A percentile compares a stretch with the other conserved stretches of the same genome.
These are phyloP conservation scores for Rubus parviflorus DNA, from an alignment of 306 rosid species.

Conservation along the genomic window DNA sequence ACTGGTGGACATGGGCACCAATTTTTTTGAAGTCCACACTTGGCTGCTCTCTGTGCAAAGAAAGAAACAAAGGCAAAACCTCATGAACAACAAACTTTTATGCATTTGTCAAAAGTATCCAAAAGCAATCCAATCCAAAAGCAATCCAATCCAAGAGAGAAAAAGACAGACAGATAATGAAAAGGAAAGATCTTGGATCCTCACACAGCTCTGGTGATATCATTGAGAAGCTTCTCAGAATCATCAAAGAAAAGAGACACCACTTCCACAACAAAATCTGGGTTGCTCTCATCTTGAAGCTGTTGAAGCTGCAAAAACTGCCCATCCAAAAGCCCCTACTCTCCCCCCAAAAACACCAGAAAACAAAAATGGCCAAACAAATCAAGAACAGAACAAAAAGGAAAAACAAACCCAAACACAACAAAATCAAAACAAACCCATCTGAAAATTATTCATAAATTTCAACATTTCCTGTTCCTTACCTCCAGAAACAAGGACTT, in stretches of 20 bases:
- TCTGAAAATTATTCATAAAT: constrained; percentile 1
- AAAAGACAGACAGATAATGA: not conserved
- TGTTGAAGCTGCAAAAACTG: constrained; percentile 95
- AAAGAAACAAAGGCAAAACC: constrained; percentile 10
- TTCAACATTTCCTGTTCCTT: constrained; percentile 13
- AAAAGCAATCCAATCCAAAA: constrained; percentile 17
- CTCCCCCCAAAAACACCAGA: constrained; percentile 19
- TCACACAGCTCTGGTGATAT: constrained; percentile 79
- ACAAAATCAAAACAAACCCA: constrained; percentile 22
- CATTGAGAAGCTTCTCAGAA: constrained; percentile 91
- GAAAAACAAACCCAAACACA: not conserved
- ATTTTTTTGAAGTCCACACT: constrained; percentile 77
- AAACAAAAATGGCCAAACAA: not conserved
- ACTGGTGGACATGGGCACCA: constrained; percentile 95
- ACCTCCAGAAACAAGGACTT: constrained; percentile 80
- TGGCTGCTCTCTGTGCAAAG: constrained; percentile 58
- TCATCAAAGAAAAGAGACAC: constrained; percentile 93
- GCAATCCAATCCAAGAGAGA: not conserved
- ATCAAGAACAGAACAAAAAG: constrained; percentile 29
- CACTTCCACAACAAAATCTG: constrained; percentile 93
- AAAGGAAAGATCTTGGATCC: constrained; percentile 26
- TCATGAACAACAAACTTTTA: constrained; percentile 16
- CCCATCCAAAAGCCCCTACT: constrained; percentile 72
- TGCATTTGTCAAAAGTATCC: constrained; percentile 14
- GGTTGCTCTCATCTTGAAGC: constrained; percentile 95